A percentile compares a stretch with the other conserved stretches of the same genome.
phyloP scores from a whole-genome alignment of 208 protist genomes.

The Trypanosoma scelopori region DNA sequence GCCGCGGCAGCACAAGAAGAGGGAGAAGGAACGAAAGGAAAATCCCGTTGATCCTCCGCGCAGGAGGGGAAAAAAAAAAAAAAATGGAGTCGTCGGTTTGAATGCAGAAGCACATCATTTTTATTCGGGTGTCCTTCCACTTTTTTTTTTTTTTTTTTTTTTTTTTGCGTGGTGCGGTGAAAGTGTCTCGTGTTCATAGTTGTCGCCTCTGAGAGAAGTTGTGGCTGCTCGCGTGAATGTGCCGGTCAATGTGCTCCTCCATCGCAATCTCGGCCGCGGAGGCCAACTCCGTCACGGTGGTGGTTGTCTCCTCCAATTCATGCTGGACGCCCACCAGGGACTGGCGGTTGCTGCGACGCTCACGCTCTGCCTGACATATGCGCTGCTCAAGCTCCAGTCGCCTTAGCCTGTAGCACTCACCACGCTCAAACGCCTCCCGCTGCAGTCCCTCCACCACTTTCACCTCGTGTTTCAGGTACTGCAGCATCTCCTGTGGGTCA shows the following conservation, averaged over 20 bases:
- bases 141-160: no score
- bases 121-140: no score
- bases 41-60: no score
- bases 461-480: constrained; percentile 66
- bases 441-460: constrained; percentile 52
- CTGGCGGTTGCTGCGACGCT: constrained; percentile 20
- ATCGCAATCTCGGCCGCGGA: constrained; percentile 24
- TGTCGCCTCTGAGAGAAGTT: constrained; percentile 1
- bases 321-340: constrained; percentile 42
- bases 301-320: constrained; percentile 44
- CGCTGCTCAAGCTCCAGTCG: constrained; percentile 49
- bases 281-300: constrained; percentile 34
- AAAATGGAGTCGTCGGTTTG: background rate
- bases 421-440: constrained; percentile 46
- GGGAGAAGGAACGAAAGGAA: no score
- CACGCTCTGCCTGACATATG: constrained; percentile 37
- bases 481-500: constrained; percentile 63
- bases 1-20: no score
- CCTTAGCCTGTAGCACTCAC: constrained; percentile 50
- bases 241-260: constrained; percentile 36
- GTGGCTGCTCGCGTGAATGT: constrained; percentile 28
- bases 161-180: no score
- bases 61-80: no score
- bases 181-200: background rate
- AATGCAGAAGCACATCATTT: no score